Evolutionary conservation across 441 rosid species (phyloP).

Genomic region (Pelargonium cotyledonis): DNA sequence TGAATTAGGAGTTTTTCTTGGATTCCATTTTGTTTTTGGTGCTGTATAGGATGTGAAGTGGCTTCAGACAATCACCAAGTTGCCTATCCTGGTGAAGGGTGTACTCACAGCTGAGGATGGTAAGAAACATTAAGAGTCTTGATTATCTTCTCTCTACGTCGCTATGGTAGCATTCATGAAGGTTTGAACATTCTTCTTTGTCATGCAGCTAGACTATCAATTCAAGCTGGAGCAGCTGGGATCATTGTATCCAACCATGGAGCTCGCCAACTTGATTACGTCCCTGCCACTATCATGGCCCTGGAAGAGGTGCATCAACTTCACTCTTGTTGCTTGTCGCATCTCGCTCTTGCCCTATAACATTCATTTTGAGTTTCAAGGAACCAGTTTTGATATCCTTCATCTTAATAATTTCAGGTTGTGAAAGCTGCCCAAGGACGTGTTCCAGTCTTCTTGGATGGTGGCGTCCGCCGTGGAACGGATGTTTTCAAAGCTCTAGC

Average conservation of each 20-base stretch:
- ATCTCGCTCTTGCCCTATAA: no score
- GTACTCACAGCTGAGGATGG: constrained; percentile 85
- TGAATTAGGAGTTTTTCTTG: no score
- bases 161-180: not conserved
- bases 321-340: not conserved
- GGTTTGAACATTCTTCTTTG: not conserved
- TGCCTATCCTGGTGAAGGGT: constrained; percentile 78
- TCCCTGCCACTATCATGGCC: constrained; percentile 83
- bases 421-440: constrained; percentile 81
- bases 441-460: constrained; percentile 84
- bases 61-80: constrained; percentile 55
- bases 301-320: constrained; percentile 65
- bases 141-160: no score
- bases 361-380: not conserved
- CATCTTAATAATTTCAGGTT: constrained; percentile 35
- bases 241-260: constrained; percentile 95
- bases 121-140: constrained; percentile 25
- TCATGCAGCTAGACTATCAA: constrained; percentile 61
- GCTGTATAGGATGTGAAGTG: constrained; percentile 43
- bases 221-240: constrained; percentile 80
- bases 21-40: no score
- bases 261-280: constrained; percentile 93
- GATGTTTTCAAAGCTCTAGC: constrained; percentile 94
- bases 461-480: constrained; percentile 78
- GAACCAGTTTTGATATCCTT: not conserved